These are phyloP conservation scores for Fusarium oligoseptatum DNA, from an alignment of 2,329 filamentous ascomycete genomes.

Conservation along the genomic window DNA sequence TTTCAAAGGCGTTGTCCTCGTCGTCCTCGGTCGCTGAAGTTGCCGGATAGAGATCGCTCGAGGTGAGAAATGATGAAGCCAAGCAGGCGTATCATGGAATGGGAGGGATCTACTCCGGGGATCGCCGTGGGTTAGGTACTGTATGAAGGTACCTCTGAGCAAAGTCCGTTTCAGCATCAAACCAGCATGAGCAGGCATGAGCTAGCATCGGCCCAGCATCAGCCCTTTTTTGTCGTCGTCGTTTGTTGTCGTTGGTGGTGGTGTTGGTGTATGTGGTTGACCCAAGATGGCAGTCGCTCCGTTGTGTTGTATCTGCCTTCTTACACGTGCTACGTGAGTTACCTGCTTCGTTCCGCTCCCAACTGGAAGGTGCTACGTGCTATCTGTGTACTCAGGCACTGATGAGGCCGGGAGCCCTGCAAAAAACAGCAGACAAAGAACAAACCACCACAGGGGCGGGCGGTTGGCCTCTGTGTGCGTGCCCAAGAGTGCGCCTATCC, in stretches of 20 bases:
- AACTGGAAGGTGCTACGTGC: background rate
- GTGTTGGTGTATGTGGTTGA: constrained; percentile 4
- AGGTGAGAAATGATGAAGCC: constrained; percentile 39
- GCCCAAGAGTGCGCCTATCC: background rate
- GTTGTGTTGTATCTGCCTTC: background rate
- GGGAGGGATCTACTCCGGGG: constrained; percentile 25
- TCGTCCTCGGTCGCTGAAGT: background rate
- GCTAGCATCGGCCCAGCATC: constrained; percentile 11
- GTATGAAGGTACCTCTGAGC: background rate
- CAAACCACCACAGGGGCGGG: background rate
- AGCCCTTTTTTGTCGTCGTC: constrained; percentile 4
- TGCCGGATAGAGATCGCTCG: constrained; percentile 11
- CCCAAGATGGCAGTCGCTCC: constrained; percentile 1
- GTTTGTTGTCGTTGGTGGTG: background rate
- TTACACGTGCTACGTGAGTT: background rate
- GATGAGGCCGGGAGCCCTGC: background rate
- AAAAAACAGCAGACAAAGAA: constrained; percentile 1
- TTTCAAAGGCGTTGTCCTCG: background rate
- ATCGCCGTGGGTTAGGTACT: constrained; percentile 29
- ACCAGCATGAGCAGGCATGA: background rate
- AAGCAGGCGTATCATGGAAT: constrained; percentile 10
- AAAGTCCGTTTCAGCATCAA: constrained; percentile 23
- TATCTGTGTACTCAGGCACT: background rate
- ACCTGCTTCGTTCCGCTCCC: background rate
- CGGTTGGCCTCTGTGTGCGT: background rate